Evolutionary conservation across 768 basidiomycete species (phyloP), one percentile per base, ranked within the genome.

Genomic region (Lactarius pseudohatsudake): DNA sequence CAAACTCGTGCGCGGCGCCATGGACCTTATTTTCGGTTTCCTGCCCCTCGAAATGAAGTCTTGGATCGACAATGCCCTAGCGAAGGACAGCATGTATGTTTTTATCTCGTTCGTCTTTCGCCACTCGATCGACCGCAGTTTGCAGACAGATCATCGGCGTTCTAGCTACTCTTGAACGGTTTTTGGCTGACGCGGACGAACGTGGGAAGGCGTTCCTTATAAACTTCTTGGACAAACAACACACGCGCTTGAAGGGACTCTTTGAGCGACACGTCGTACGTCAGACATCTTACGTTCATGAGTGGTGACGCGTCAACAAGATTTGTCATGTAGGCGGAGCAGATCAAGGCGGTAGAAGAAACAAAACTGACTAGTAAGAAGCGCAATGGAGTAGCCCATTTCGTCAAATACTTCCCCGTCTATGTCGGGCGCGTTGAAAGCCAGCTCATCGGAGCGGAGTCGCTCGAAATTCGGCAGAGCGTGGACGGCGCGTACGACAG

Each of bases 1-100:
- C 65, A 95, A 96, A 78, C 84, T 96, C 10, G 84, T 95, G 36
- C 86, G 93, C 22, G 88, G 89, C 3, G 92, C 94, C 34, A 86
- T 98, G 90, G 96, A 98, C 70, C 78, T 96, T 61, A 94, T 98
- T 61, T 98, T 98, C 75, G 94, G 95, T 9, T 98, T 96, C 79
- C 78, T 98, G 20, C 88, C 90, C 2, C 80, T 81, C 1, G 95
- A 96, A 74, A 64, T 98, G 67, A 92, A 90, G 76, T 78, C 80
- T 28, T 98, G 94, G 94, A 79, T 95, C 16, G 96, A 98, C 70
- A 81, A 76, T 20, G 90, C 91, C 0, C 72, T 96, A 50, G 82
- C 83, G 40, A 88, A 84, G 70, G 96, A 97, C 74, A 81, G 77
- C 66, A 79, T 96, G 96, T 95, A 74, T 76, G 75, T 61, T 59